Base-by-base conservation (phyloP, 139 green algal genomes). In the Tetradesmus lagerheimii region DNA sequence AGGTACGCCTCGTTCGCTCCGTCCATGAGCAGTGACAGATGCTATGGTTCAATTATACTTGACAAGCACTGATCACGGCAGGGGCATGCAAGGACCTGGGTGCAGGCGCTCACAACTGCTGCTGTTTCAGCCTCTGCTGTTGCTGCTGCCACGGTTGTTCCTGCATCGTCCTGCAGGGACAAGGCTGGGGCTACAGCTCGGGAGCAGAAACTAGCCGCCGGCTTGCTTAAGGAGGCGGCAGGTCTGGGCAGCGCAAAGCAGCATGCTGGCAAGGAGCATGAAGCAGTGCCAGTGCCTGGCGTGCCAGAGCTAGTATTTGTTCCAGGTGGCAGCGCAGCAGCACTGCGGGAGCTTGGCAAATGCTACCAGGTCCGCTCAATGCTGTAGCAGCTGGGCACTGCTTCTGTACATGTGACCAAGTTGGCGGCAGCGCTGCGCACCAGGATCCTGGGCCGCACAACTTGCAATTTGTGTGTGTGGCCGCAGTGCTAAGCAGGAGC, bases 341-440 rank as follows among this genome's bases (percentile, higher is more conserved):
- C 92, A 12, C 35, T 94, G 11, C 67, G 93, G 27, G 93, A 95
- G 77, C 64, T 94, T 4, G 92, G 86, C 27, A 94, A 94, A 39
- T 86, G 45, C 9, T 90, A 93, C n/a, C 87, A 89, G 91, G 93
- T 12, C 43, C 29, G 57, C 39, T 23, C 0, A n/a, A 38, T 4
- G 3, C 20, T 4, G 3, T 23, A 71, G 57, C 57, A 71, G 57
- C 57, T 62, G 6, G 6, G 8, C 47, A 16, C 12, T 23, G 43
- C 43, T 50, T 50, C n/a, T n/a, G n/a, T n/a, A n/a, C n/a, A n/a
- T n/a, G n/a, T n/a, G n/a, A n/a, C n/a, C n/a, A n/a, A n/a, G n/a
- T n/a, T n/a, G n/a, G n/a, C n/a, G n/a, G n/a, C n/a, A n/a, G n/a
- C n/a, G n/a, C n/a, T n/a, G n/a, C n/a, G n/a, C n/a, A n/a, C n/a